These are phyloP conservation scores for Kodamaea hsintzibuensis DNA, from an alignment of 805 yeast genomes.

Conservation along the genomic window DNA sequence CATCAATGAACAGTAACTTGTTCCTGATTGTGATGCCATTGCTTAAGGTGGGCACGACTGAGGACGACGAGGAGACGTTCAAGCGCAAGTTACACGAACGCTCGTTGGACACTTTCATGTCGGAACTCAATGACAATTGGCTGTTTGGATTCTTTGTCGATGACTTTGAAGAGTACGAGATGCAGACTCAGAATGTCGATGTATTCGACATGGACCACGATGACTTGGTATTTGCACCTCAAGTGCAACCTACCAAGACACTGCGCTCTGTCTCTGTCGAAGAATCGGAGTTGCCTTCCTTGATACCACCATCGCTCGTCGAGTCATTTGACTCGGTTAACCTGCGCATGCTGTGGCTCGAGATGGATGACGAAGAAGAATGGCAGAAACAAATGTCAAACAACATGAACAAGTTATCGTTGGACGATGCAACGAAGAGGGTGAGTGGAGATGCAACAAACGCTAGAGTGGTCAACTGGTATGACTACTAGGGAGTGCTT, in stretches of 20 bases:
- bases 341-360: slow-evolving; percentile 36
- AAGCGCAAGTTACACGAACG: slow-evolving; percentile 22
- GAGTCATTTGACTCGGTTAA: slow-evolving; percentile 27
- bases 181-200: slow-evolving; percentile 12
- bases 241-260: not conserved
- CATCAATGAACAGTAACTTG: slow-evolving; percentile 44
- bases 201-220: slow-evolving; percentile 40
- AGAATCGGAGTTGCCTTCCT: not conserved
- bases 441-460: slow-evolving; percentile 1
- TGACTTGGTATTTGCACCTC: slow-evolving; percentile 15
- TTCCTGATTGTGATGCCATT: slow-evolving; percentile 43
- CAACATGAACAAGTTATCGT: slow-evolving; percentile 9
- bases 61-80: slow-evolving; percentile 23
- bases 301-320: slow-evolving; percentile 30
- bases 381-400: slow-evolving; percentile 9
- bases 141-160: slow-evolving; percentile 47
- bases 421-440: not conserved
- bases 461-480: slow-evolving; percentile 8
- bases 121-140: slow-evolving; percentile 29
- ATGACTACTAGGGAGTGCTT: slow-evolving; percentile 4
- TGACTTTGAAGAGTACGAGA: slow-evolving; percentile 30
- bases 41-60: slow-evolving; percentile 37
- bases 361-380: slow-evolving; percentile 31
- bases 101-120: slow-evolving; percentile 23
- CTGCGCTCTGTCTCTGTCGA: not conserved